Conservation (phyloP, 164 flowering plant genomes). For the Tetrastigma voinierianum region DNA sequence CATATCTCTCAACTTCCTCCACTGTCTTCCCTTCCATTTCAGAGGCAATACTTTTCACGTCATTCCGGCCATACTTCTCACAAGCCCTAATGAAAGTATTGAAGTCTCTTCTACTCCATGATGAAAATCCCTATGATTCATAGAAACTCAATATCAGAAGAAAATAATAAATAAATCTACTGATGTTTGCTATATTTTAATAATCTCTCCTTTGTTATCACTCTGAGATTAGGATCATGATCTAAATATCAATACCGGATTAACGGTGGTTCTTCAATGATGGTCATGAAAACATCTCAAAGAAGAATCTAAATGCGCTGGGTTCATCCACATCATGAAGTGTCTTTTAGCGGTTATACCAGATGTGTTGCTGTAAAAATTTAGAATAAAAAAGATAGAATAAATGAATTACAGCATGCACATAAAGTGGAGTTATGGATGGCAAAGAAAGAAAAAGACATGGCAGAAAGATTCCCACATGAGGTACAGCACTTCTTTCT, state of each 20-base stretch:
- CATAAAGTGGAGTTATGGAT: not conserved
- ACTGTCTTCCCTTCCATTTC: conserved; percentile 96
- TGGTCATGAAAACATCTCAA: not conserved
- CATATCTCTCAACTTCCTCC: conserved; percentile 96
- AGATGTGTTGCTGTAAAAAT: conserved; percentile 68
- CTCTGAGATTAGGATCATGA: too few species aligned
- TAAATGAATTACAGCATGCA: not conserved
- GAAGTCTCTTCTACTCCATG: conserved; percentile 97
- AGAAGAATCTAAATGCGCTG: conserved; percentile 47
- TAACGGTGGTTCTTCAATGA: too few species aligned
- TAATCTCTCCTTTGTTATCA: conserved; percentile 76
- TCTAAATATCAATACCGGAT: too few species aligned
- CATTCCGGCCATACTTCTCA: conserved; percentile 96
- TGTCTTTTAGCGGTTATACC: conserved; percentile 85
- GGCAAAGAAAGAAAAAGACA: not conserved
- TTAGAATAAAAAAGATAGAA: not conserved
- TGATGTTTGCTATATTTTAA: too few species aligned
- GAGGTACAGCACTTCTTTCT: conserved; percentile 92
- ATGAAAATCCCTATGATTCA: conserved; percentile 73
- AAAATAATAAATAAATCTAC: too few species aligned
- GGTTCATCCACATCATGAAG: conserved; percentile 95
- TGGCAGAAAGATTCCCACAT: conserved; percentile 41
- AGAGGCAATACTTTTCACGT: conserved; percentile 75
- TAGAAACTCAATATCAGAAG: conserved; percentile 2
- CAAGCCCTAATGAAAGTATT: conserved; percentile 96